phyloP scores from a whole-genome alignment of 805 yeast genomes.

The Metschnikowia similis region DNA sequence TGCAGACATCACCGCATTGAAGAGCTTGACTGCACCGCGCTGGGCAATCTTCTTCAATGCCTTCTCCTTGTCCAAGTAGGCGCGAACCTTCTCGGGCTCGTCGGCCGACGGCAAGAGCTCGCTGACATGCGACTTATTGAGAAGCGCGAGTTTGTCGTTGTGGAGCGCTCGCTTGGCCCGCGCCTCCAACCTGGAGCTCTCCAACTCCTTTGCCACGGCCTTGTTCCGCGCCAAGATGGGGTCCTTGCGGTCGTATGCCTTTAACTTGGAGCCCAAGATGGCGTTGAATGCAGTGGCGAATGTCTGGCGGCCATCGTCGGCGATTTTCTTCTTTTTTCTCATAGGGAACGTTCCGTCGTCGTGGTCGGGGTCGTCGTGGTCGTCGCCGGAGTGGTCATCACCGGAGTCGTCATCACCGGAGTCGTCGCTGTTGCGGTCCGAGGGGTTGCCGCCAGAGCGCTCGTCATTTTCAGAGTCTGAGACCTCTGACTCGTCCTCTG shows the following conservation, averaged over 20 bases:
- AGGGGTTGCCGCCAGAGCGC: neutral
- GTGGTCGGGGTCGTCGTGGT: slow-evolving; percentile 17
- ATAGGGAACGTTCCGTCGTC: slow-evolving; percentile 33
- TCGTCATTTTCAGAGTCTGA: neutral
- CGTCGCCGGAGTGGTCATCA: slow-evolving; percentile 12
- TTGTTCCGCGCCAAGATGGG: slow-evolving; percentile 89
- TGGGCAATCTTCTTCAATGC: slow-evolving; percentile 76
- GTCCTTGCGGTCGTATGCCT: slow-evolving; percentile 83
- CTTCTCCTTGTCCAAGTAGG: slow-evolving; percentile 61
- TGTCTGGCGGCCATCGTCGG: slow-evolving; percentile 66
- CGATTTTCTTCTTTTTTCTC: slow-evolving; percentile 52
- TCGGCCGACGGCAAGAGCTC: slow-evolving; percentile 62
- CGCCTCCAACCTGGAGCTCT: slow-evolving; percentile 74
- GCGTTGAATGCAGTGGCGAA: slow-evolving; percentile 84
- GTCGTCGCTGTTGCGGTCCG: neutral
- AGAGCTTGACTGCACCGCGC: slow-evolving; percentile 79
- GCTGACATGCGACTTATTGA: slow-evolving; percentile 63
- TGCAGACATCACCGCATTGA: slow-evolving; percentile 77
- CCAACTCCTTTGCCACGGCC: slow-evolving; percentile 63
- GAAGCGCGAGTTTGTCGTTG: slow-evolving; percentile 64
- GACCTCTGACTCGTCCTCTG: neutral
- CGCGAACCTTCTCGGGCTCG: slow-evolving; percentile 54
- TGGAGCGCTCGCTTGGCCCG: slow-evolving; percentile 71
- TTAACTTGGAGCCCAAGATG: slow-evolving; percentile 76
- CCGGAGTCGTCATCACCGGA: slow-evolving; percentile 5